phyloP scores from a whole-genome alignment of 345 rosid genomes.

The Atalantia buxifolia region DNA sequence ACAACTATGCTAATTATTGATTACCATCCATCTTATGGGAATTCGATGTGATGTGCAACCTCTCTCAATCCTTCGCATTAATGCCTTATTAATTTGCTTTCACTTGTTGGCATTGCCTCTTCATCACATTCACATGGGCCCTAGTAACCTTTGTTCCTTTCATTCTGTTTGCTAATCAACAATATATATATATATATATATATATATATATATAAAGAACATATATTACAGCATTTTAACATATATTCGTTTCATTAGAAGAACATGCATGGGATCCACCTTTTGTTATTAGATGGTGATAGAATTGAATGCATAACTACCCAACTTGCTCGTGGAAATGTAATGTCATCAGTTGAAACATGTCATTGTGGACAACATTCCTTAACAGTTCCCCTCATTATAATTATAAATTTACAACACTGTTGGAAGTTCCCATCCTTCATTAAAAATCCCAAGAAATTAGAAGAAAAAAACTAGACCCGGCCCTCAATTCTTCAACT shows the following conservation, averaged over 20 bases:
- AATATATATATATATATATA: too few relatives aligned
- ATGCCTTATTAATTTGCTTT: constrained; percentile 1
- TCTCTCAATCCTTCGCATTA: neutral
- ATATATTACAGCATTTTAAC: neutral
- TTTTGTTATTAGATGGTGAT: neutral
- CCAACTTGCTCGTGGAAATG: constrained; percentile 13
- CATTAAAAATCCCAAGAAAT: constrained; percentile 1
- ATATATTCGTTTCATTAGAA: neutral
- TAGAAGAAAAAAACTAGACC: neutral
- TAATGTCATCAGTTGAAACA: neutral
- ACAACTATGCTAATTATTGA: neutral
- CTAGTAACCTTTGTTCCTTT: neutral
- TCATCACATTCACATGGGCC: constrained; percentile 6
- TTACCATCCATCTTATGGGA: neutral
- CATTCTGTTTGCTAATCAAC: neutral
- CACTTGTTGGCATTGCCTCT: neutral
- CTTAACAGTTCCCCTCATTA: constrained; percentile 18
- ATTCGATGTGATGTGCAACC: constrained; percentile 15
- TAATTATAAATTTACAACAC: constrained; percentile 7
- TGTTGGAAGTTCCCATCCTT: neutral
- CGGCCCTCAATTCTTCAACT: neutral
- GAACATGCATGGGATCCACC: constrained; percentile 33
- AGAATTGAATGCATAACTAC: constrained; percentile 26
- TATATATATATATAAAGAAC: neutral
- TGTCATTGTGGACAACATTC: constrained; percentile 28